phyloP scores from a whole-genome alignment of 345 rosid genomes.

The Salix koriyanagi region DNA sequence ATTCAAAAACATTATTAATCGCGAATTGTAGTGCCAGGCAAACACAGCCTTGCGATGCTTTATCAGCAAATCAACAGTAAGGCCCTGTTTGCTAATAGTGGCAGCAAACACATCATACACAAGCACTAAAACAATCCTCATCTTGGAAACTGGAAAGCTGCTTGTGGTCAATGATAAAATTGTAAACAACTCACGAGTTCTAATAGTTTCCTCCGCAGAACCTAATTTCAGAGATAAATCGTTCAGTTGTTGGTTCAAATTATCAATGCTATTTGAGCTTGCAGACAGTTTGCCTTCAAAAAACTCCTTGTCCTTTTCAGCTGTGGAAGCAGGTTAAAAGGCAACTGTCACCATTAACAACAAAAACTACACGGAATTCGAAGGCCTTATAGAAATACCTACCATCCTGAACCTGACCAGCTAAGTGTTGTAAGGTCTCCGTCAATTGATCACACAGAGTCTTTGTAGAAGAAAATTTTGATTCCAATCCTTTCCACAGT shows the following conservation, averaged over 20 bases:
- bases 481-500: constrained; percentile 89
- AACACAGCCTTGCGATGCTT: neutral
- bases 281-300: constrained; percentile 43
- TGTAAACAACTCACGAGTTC: constrained; percentile 45
- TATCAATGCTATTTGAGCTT: constrained; percentile 40
- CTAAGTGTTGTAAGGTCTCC: constrained; percentile 73
- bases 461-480: constrained; percentile 83
- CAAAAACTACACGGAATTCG: neutral
- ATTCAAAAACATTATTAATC: constrained; percentile 13
- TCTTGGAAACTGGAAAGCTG: neutral
- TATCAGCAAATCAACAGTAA: neutral
- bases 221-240: constrained; percentile 43
- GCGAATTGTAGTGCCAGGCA: constrained; percentile 11
- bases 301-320: constrained; percentile 53
- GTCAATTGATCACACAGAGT: constrained; percentile 73
- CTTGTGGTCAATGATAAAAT: neutral
- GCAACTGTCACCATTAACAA: constrained; percentile 11
- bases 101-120: neutral
- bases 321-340: constrained; percentile 38
- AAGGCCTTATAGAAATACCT: constrained; percentile 10
- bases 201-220: constrained; percentile 45
- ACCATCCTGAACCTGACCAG: constrained; percentile 82
- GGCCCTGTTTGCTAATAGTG: neutral
- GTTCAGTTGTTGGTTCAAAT: constrained; percentile 44
- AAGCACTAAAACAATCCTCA: constrained; percentile 7